Base-by-base conservation (phyloP, 495 filamentous ascomycete genomes). In the Lindgomyces ingoldianus region DNA sequence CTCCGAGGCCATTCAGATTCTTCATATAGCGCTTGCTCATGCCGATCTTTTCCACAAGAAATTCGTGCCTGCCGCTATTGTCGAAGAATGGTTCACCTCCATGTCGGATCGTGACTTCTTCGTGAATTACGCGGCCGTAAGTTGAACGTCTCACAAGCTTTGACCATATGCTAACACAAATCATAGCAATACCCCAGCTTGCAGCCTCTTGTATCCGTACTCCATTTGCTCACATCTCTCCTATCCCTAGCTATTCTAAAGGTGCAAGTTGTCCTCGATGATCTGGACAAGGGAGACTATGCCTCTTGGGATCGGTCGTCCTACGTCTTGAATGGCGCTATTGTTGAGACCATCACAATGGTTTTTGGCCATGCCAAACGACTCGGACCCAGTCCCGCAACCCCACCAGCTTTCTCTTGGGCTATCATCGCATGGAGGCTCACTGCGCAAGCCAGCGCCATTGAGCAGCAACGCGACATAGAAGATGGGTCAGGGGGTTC, bases 221-320 rank as follows among this genome's bases (percentile, higher is more conserved):
- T 94, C 9, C 86, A 88, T 64, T 81, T 83, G 16, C 79, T 96
- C 59, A 80, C 85, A 8, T 85, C 86, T n/a, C 79, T 89, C 9
- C 83, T 89, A 30, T 95, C 91, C 0, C 73, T 96, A 8, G 81
- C 85, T 3, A 81, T 96, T 22, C 75, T 98, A 25, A 89, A 89
- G 64, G 77, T 89, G n/a, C 80, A 85, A 2, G 55, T 63, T 18
- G 70, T 76, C 21, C 61, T 81, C 12, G 70, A 74, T 36, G 71
- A 76, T 51, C 50, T 70, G 22, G 68, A 74, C 27, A 41, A 42
- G 2, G 67, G 56, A 30, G 16, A 46, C 19, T 58, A 41, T 36
- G 33, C 8, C 12, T 27, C 33, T 10, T 62, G 62, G 57, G 51
- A 54, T 6, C 57, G 4, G 2, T 62, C 62, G 16, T 19, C 26